Evolutionary conservation across 208 protist genomes (phyloP).

Genomic region (Leishmania lainsoni): DNA sequence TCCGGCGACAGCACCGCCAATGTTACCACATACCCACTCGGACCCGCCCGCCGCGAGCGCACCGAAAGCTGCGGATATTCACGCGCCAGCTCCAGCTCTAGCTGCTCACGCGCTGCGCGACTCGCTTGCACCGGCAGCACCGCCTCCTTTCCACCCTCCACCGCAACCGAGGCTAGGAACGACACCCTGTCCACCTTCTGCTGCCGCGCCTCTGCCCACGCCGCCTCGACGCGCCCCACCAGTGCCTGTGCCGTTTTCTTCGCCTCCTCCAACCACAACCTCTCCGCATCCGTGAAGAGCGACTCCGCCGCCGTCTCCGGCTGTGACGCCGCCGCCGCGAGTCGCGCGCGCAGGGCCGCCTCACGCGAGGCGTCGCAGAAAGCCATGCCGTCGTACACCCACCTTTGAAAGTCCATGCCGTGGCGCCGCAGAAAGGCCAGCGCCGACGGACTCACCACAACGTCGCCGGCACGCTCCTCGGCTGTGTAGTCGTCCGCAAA

Average conservation of each 20-base stretch:
- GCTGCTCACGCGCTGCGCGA: slow-evolving; percentile 44
- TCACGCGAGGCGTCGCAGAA: slow-evolving; percentile 50
- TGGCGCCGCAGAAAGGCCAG: slow-evolving; percentile 72
- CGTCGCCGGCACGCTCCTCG: slow-evolving; percentile 35
- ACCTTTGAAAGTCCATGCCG: slow-evolving; percentile 83
- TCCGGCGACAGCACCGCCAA: slow-evolving; percentile 40
- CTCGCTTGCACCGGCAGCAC: slow-evolving; percentile 44
- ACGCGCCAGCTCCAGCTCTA: slow-evolving; percentile 29
- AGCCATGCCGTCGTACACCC: slow-evolving; percentile 70
- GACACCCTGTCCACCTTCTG: background rate
- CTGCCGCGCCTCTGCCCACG: slow-evolving; percentile 10
- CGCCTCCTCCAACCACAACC: slow-evolving; percentile 44
- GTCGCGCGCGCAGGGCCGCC: slow-evolving; percentile 32
- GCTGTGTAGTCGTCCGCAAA: slow-evolving; percentile 42
- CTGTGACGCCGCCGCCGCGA: slow-evolving; percentile 10
- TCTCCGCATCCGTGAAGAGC: slow-evolving; percentile 56
- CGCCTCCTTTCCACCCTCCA: slow-evolving; percentile 40
- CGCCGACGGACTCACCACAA: slow-evolving; percentile 63
- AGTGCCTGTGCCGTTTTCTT: slow-evolving; percentile 33
- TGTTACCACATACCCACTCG: slow-evolving; percentile 31
- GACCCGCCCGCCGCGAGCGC: slow-evolving; percentile 44
- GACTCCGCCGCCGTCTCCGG: slow-evolving; percentile 5
- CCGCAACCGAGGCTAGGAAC: slow-evolving; percentile 26
- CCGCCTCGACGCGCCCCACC: slow-evolving; percentile 29
- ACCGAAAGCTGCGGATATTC: slow-evolving; percentile 39